Evolutionary conservation across 371 early-diverging fungal species (phyloP).

Genomic region (Lichtheimia corymbifera): DNA sequence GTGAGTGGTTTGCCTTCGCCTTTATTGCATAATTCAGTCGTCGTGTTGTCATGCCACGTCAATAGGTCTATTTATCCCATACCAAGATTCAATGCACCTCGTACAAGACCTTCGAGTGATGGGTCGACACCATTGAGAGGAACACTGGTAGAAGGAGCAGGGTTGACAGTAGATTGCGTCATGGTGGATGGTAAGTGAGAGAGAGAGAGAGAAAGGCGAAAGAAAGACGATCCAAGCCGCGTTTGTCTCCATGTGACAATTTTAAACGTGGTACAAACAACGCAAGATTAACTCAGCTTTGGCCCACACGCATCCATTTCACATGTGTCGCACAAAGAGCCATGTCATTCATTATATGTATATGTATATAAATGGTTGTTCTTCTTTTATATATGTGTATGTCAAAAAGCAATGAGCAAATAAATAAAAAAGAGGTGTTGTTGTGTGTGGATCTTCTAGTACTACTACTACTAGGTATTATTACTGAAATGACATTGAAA

Average conservation of each 20-base stretch:
- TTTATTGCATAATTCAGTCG: not conserved
- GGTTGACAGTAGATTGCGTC: not conserved
- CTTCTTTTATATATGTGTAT: not conserved
- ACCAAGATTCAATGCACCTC: constrained; percentile 8
- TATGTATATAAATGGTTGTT: no score
- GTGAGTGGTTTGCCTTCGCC: constrained; percentile 9
- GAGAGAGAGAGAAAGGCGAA: constrained; percentile 6
- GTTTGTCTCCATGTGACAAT: constrained; percentile 9
- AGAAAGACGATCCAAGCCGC: constrained; percentile 7
- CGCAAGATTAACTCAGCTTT: not conserved
- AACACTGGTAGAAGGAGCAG: not conserved
- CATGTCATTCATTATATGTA: no score
- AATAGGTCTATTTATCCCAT: not conserved
- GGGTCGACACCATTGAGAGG: not conserved
- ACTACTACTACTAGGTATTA: constrained; percentile 3
- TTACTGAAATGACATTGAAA: constrained; percentile 26
- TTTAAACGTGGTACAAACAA: constrained; percentile 1
- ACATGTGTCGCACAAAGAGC: no score
- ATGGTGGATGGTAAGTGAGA: constrained; percentile 1
- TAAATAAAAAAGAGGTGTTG: not conserved
- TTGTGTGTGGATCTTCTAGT: not conserved
- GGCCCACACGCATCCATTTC: no score
- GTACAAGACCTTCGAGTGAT: constrained; percentile 4
- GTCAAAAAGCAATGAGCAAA: constrained; percentile 3
- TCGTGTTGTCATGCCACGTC: not conserved